Evolutionary conservation across 192 early-diverging fungal genomes (phyloP).

Genomic region (Podila verticillata): DNA sequence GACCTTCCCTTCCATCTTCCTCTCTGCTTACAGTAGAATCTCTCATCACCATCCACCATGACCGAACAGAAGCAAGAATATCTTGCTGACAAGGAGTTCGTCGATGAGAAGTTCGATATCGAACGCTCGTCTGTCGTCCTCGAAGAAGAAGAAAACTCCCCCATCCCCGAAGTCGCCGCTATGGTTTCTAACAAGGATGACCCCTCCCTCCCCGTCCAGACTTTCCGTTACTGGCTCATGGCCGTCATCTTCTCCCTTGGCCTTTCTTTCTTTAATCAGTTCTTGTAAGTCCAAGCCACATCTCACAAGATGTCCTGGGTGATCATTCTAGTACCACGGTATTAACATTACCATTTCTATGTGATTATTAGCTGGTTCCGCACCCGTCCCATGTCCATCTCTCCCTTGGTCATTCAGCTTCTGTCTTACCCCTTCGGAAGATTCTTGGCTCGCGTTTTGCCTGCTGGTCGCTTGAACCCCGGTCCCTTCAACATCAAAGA

Average conservation of each 20-base stretch:
- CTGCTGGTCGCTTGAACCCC: conserved; percentile 52
- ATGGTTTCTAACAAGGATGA: conserved; percentile 55
- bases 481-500: conserved; percentile 70
- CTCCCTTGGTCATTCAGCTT: conserved; percentile 52
- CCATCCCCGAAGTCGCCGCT: conserved; percentile 45
- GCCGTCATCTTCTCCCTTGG: background rate
- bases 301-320: no score
- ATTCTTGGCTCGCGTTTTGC: conserved; percentile 37
- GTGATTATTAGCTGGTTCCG: conserved; percentile 53
- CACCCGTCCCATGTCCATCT: conserved; percentile 34
- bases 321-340: no score
- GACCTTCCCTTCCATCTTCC: background rate
- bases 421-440: conserved; percentile 53
- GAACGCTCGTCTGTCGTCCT: conserved; percentile 26
- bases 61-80: conserved; percentile 32
- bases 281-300: no score
- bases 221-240: conserved; percentile 60
- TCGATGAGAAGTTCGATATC: conserved; percentile 29
- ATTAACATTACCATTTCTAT: no score
- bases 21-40: background rate
- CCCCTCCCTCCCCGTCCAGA: conserved; percentile 54
- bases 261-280: no score
- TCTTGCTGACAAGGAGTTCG: conserved; percentile 1
- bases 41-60: background rate
- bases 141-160: conserved; percentile 47